Conservation (phyloP, 2,329 filamentous ascomycete genomes). For the Monosporascus sp. region DNA sequence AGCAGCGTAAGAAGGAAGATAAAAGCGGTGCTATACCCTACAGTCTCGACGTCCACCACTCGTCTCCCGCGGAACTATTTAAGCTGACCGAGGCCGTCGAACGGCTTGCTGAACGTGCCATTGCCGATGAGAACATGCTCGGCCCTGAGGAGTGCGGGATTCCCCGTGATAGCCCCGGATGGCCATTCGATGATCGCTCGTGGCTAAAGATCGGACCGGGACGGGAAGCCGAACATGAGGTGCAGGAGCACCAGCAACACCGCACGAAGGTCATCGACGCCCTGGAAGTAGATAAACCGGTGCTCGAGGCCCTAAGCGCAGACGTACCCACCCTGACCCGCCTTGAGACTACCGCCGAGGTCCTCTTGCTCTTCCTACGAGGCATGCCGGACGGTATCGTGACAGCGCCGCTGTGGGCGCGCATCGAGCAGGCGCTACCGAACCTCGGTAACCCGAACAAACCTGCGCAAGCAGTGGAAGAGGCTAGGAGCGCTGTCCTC, state of each 20-base stretch:
- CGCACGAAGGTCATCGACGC: slow-evolving; percentile 51
- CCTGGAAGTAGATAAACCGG: slow-evolving; percentile 62
- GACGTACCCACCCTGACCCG: slow-evolving; percentile 60
- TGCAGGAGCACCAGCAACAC: slow-evolving; percentile 20
- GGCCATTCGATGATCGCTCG: slow-evolving; percentile 47
- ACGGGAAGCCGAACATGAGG: not conserved
- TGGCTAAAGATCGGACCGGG: slow-evolving; percentile 20
- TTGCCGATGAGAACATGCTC: slow-evolving; percentile 59
- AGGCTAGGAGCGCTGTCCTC: slow-evolving; percentile 53
- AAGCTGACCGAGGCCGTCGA: slow-evolving; percentile 77
- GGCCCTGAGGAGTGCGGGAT: slow-evolving; percentile 42
- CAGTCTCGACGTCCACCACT: slow-evolving; percentile 60
- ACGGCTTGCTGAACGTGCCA: slow-evolving; percentile 47
- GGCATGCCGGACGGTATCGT: slow-evolving; percentile 78
- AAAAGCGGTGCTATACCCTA: slow-evolving; percentile 46
- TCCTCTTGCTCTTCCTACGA: slow-evolving; percentile 67
- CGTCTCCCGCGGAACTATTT: slow-evolving; percentile 84
- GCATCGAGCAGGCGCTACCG: slow-evolving; percentile 55
- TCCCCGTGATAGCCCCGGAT: slow-evolving; percentile 48
- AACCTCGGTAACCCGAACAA: slow-evolving; percentile 26
- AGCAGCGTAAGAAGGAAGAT: slow-evolving; percentile 20
- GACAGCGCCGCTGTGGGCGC: slow-evolving; percentile 62
- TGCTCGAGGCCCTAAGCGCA: slow-evolving; percentile 57
- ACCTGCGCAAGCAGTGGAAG: slow-evolving; percentile 25
- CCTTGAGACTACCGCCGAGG: slow-evolving; percentile 69